Conservation (phyloP, 2,329 filamentous ascomycete genomes). For the Colletotrichum tanaceti region DNA sequence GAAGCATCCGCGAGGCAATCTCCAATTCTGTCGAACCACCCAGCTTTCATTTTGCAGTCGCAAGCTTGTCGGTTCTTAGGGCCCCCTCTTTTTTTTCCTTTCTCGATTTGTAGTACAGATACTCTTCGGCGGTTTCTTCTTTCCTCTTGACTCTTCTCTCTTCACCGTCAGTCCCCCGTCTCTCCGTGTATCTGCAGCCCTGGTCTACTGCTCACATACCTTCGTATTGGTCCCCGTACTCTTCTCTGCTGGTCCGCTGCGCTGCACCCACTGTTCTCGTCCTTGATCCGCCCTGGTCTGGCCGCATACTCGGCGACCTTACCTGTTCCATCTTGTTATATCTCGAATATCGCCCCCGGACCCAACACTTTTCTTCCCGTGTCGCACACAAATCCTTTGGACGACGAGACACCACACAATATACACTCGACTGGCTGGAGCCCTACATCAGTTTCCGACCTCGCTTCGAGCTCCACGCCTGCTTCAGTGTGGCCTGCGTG, state of each 20-base stretch:
- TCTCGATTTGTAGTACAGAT: neutral
- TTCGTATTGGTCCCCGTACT: constrained; percentile 9
- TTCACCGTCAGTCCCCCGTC: constrained; percentile 30
- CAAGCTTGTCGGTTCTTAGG: constrained; percentile 35
- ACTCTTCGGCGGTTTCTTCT: constrained; percentile 12
- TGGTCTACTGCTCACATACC: neutral
- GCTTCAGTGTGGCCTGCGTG: constrained; percentile 19
- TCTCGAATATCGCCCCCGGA: constrained; percentile 34
- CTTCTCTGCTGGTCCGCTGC: constrained; percentile 23
- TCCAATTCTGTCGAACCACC: constrained; percentile 39
- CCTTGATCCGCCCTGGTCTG: constrained; percentile 36
- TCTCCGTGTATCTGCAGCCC: constrained; percentile 17
- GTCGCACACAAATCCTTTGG: constrained; percentile 29
- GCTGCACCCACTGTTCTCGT: constrained; percentile 35
- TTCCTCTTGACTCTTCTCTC: constrained; percentile 30
- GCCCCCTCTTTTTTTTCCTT: constrained; percentile 21
- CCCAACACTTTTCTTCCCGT: constrained; percentile 18
- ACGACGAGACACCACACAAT: constrained; percentile 28
- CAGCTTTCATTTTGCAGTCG: constrained; percentile 31
- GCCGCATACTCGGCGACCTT: constrained; percentile 36
- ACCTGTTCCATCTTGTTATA: constrained; percentile 32
- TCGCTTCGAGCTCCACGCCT: constrained; percentile 37
- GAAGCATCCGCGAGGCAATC: constrained; percentile 38
- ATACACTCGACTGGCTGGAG: constrained; percentile 37
- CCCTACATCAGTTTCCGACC: constrained; percentile 22